Conservation (phyloP, 169 alveolate genomes). For the Plasmodium berghei region DNA sequence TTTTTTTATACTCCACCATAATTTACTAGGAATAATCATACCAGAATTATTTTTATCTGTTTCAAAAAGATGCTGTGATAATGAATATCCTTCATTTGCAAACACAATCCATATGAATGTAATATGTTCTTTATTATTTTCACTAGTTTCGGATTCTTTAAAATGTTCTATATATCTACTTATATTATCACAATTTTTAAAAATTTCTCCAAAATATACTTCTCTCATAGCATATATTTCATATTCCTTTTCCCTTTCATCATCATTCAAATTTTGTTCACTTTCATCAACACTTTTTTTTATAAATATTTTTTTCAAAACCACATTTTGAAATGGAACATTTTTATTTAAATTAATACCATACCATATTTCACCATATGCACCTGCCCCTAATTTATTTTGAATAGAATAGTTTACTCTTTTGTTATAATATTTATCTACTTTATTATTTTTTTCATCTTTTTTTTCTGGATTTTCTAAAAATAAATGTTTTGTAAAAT, state of each 20-base stretch:
- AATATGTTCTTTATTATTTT: slow-evolving; percentile 10
- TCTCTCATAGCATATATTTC: slow-evolving; percentile 70
- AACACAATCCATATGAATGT: slow-evolving; percentile 58
- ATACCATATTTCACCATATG: slow-evolving; percentile 74
- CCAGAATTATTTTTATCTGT: slow-evolving; percentile 26
- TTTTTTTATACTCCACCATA: slow-evolving; percentile 76
- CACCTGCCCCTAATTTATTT: slow-evolving; percentile 43
- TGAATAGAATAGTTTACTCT: slow-evolving; percentile 34
- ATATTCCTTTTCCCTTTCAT: slow-evolving; percentile 19
- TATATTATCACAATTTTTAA: slow-evolving; percentile 54
- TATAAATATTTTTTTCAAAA: slow-evolving; percentile 45
- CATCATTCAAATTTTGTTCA: neutral
- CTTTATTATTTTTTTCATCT: neutral
- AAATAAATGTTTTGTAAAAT: slow-evolving; percentile 33
- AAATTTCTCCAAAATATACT: slow-evolving; percentile 48
- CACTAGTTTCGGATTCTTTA: slow-evolving; percentile 57
- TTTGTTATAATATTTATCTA: slow-evolving; percentile 24
- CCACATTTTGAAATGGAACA: slow-evolving; percentile 31
- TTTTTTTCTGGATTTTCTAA: slow-evolving; percentile 6
- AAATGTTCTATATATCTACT: slow-evolving; percentile 72
- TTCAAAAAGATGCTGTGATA: slow-evolving; percentile 44
- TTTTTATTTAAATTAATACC: slow-evolving; percentile 42
- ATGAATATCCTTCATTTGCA: slow-evolving; percentile 70
- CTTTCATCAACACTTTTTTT: neutral
- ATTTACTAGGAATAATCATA: slow-evolving; percentile 40